Base-by-base conservation (phyloP, 768 basidiomycete species). In the Calocera cornea region DNA sequence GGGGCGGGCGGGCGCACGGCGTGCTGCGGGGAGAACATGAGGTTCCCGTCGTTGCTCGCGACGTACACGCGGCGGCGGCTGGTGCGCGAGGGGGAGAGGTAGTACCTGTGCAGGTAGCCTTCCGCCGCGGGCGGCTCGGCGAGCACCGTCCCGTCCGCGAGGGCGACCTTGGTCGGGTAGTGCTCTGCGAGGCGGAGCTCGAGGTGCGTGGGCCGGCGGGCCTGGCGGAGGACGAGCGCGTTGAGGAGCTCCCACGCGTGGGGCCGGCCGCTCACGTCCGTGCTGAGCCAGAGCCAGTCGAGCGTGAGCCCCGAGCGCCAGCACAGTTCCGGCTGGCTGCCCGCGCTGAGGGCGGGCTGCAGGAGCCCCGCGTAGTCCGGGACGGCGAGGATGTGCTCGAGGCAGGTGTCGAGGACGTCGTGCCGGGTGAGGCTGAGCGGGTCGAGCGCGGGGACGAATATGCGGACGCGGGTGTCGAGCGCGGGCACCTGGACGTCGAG, bases 211-310 rank as follows among this genome's bases (percentile, higher is more conserved):
- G 81, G 75, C 65, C 73, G 75, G 14, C 80, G 69, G 73, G 88
- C 93, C 80, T 89, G 85, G 69, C 81, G 81, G 70, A 90, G 79
- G 11, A 89, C 86, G 41, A 95, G 71, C 34, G 92, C 92, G 69
- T 83, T 88, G 11, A 95, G 75, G 1, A 92, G 84, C 0, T 83
- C 82, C 88, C 89, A 93, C 29, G 82, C 80, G 54, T 93, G 80
- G 24, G 75, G 71, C 64, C 82, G 78, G 11, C 86, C 89, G 36
- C 83, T 79, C 0, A 87, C 79, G 70, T 89, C 87, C 29, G 82
- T 78, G n/a, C 86, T 81, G 40, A 86, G 80, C 83, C 88, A 88
- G 31, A 94, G 79, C 95, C 95, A 97, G 73, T 97, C 94, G 60
- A 97, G 74, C 69, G 84, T 83, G 1, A 86, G 84, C 24, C 81